These are phyloP conservation scores for Glycine tomentella DNA, from an alignment of 306 rosid species.

Conservation along the genomic window DNA sequence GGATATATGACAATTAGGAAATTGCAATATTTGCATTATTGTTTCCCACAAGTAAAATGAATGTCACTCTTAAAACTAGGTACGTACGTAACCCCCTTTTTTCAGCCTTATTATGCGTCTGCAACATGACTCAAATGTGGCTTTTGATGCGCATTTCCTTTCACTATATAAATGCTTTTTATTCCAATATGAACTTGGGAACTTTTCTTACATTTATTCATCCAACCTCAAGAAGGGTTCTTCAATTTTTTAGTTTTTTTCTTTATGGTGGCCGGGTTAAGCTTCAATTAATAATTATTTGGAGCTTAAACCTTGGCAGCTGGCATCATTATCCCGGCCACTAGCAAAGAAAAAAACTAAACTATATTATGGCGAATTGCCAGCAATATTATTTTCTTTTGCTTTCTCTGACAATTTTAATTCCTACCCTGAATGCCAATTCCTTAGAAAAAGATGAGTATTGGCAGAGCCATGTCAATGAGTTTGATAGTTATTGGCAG, in stretches of 20 bases:
- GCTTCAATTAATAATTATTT: too few species aligned
- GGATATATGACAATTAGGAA: neutral
- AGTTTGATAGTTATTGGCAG: constrained; percentile 68
- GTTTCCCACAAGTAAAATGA: too few species aligned
- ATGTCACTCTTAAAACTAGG: too few species aligned
- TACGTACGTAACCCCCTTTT: constrained; percentile 1
- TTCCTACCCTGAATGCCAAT: constrained; percentile 50
- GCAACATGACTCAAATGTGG: neutral
- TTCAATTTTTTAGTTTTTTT: neutral
- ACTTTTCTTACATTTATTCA: too few species aligned
- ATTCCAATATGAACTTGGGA: too few species aligned
- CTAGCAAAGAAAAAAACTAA: too few species aligned
- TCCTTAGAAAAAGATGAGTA: constrained; percentile 1
- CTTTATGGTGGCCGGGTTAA: too few species aligned
- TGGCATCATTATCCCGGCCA: too few species aligned
- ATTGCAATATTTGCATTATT: too few species aligned
- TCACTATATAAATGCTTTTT: too few species aligned
- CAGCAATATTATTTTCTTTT: constrained; percentile 30
- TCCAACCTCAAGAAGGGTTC: neutral
- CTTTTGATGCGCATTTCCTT: too few species aligned
- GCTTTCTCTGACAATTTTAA: constrained; percentile 18
- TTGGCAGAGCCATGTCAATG: neutral
- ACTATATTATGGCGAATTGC: neutral
- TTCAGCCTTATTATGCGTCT: constrained; percentile 41
- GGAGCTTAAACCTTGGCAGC: too few species aligned